Evolutionary conservation across 1,284 basidiomycete genomes (phyloP).

Genomic region (Ceratobasidium sp.): DNA sequence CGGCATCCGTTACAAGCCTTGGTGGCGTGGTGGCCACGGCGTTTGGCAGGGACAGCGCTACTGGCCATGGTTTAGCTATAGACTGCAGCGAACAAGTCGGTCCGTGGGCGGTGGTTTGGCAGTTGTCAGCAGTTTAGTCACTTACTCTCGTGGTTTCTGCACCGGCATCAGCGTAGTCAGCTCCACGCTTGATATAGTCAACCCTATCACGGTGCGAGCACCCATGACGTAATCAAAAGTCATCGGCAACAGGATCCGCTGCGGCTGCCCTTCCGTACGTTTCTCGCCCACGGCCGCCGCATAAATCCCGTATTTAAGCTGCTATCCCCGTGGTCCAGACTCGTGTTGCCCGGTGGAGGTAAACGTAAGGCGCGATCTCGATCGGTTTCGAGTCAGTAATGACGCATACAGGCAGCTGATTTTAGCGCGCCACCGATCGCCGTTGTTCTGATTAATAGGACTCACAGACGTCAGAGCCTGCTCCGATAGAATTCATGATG

Average conservation of each 20-base stretch:
- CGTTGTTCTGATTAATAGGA: not conserved
- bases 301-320: not conserved
- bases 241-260: not conserved
- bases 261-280: not conserved
- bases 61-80: slow-evolving; percentile 12
- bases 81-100: not conserved
- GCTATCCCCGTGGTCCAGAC: not conserved
- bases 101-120: not conserved
- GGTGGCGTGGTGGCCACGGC: slow-evolving; percentile 25
- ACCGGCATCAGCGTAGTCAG: not conserved
- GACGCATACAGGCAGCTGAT: not conserved
- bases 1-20: slow-evolving; percentile 34
- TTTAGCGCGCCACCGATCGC: not conserved
- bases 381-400: not conserved
- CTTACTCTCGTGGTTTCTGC: not conserved
- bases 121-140: not conserved
- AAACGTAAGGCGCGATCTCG: not conserved
- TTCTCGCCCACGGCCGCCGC: not conserved
- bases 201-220: not conserved
- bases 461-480: not conserved
- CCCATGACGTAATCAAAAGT: not conserved
- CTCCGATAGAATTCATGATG: not conserved
- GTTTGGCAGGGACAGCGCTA: slow-evolving; percentile 18
- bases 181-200: not conserved
- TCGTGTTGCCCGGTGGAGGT: not conserved